A percentile compares a stretch with the other conserved stretches of the same genome.
Evolutionary conservation across 2,329 filamentous ascomycete genomes (phyloP).

Genomic region (Aspergillus intermedius): DNA sequence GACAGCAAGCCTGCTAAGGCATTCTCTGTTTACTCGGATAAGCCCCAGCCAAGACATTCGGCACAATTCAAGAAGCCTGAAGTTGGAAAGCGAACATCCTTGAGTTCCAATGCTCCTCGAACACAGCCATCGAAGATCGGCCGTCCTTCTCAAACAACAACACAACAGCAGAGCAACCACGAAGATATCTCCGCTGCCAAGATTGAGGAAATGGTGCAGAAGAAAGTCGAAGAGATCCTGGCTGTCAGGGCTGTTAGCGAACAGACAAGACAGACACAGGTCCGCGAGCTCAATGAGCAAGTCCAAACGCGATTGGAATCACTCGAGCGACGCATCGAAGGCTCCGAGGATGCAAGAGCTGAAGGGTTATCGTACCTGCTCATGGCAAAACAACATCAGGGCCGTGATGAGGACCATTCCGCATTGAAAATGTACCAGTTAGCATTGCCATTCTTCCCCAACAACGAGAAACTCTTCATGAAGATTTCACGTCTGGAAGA

Average conservation of each 20-base stretch:
- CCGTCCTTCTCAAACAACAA: slow-evolving; percentile 23
- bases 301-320: slow-evolving; percentile 75
- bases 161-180: slow-evolving; percentile 31
- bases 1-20: slow-evolving; percentile 69
- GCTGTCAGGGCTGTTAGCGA: slow-evolving; percentile 64
- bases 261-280: slow-evolving; percentile 38
- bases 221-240: slow-evolving; percentile 82
- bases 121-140: slow-evolving; percentile 41
- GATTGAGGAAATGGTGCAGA: slow-evolving; percentile 88
- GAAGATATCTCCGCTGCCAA: slow-evolving; percentile 60
- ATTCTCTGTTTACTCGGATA: slow-evolving; percentile 82
- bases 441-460: slow-evolving; percentile 77
- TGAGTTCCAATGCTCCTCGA: slow-evolving; percentile 28
- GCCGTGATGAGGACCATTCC: slow-evolving; percentile 68
- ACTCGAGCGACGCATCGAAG: slow-evolving; percentile 78
- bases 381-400: slow-evolving; percentile 88
- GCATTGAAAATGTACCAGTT: slow-evolving; percentile 81
- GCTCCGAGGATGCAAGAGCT: slow-evolving; percentile 65
- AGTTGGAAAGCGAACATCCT: slow-evolving; percentile 39
- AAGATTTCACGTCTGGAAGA: slow-evolving; percentile 53
- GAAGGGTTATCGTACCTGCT: slow-evolving; percentile 80
- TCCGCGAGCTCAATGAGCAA: slow-evolving; percentile 61
- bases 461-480: slow-evolving; percentile 64
- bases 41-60: slow-evolving; percentile 41
- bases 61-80: slow-evolving; percentile 35